Evolutionary conservation across 345 rosid genomes (phyloP).

Genomic region (Mangifera indica): DNA sequence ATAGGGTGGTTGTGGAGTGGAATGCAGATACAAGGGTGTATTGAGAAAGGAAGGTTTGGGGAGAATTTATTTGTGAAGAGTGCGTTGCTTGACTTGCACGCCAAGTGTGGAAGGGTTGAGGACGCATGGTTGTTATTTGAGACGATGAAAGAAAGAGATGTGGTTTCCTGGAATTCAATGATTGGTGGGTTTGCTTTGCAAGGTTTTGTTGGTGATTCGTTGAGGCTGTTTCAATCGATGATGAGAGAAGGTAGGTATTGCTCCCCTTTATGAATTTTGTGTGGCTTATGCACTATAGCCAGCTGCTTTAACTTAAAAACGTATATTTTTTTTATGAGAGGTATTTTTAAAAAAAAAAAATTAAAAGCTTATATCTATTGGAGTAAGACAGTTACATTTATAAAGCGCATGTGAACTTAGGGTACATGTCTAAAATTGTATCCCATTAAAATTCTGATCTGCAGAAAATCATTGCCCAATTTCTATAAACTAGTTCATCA

Average conservation of each 20-base stretch:
- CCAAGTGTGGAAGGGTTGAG: slow-evolving; percentile 52
- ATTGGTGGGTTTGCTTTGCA: slow-evolving; percentile 51
- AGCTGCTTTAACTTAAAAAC: not conserved
- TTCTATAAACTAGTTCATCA: not conserved
- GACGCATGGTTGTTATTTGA: slow-evolving; percentile 49
- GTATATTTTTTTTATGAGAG: not conserved
- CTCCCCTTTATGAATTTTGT: not conserved
- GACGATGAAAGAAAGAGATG: slow-evolving; percentile 41
- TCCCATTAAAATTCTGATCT: not conserved
- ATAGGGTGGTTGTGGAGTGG: slow-evolving; percentile 43
- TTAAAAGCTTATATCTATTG: not conserved
- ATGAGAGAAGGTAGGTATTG: slow-evolving; percentile 52
- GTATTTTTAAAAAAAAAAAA: too few species aligned
- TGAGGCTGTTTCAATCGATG: slow-evolving; percentile 50
- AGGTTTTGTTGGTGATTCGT: slow-evolving; percentile 38
- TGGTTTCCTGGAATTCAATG: slow-evolving; percentile 66
- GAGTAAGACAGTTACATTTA: not conserved
- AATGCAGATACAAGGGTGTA: slow-evolving; percentile 61
- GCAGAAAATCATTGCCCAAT: not conserved
- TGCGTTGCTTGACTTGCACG: slow-evolving; percentile 62
- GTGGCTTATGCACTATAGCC: not conserved
- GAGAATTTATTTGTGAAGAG: slow-evolving; percentile 47
- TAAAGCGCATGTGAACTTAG: not conserved
- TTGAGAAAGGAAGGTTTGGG: slow-evolving; percentile 48
- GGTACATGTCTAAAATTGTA: not conserved